phyloP scores from a whole-genome alignment of 345 rosid species.

The Acer negundo region DNA sequence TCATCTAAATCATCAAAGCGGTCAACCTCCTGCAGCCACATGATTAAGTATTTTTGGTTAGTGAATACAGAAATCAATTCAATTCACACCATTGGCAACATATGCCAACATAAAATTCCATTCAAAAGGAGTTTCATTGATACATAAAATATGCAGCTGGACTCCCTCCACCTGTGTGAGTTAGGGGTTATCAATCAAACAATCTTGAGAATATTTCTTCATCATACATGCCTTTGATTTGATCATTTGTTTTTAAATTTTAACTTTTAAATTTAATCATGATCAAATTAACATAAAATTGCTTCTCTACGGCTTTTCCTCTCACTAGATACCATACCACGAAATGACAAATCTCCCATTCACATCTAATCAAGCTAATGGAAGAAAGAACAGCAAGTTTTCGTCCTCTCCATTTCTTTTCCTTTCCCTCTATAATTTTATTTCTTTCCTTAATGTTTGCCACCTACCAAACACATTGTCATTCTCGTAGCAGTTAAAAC shows the following conservation, averaged over 20 bases:
- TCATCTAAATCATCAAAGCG: slow-evolving; percentile 57
- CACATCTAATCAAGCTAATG: neutral
- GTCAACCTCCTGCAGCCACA: slow-evolving; percentile 65
- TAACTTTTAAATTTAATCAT: neutral
- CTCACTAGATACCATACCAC: neutral
- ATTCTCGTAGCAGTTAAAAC: slow-evolving; percentile 18
- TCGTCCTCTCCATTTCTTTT: too few relatives aligned
- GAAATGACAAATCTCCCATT: neutral
- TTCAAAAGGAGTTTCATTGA: neutral
- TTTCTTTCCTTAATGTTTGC: neutral
- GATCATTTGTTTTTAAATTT: neutral
- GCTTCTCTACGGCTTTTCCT: neutral
- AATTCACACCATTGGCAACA: neutral
- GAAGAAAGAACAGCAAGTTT: neutral
- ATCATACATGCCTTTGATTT: neutral
- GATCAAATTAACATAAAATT: neutral
- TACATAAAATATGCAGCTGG: neutral
- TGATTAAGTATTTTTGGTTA: neutral
- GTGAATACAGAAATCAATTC: slow-evolving; percentile 13
- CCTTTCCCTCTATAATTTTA: neutral
- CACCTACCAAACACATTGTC: neutral
- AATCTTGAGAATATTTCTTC: neutral
- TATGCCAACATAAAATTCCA: neutral
- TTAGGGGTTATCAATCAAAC: neutral
- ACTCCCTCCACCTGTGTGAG: neutral